phyloP scores from a whole-genome alignment of 345 rosid species.

The Populus davidiana region DNA sequence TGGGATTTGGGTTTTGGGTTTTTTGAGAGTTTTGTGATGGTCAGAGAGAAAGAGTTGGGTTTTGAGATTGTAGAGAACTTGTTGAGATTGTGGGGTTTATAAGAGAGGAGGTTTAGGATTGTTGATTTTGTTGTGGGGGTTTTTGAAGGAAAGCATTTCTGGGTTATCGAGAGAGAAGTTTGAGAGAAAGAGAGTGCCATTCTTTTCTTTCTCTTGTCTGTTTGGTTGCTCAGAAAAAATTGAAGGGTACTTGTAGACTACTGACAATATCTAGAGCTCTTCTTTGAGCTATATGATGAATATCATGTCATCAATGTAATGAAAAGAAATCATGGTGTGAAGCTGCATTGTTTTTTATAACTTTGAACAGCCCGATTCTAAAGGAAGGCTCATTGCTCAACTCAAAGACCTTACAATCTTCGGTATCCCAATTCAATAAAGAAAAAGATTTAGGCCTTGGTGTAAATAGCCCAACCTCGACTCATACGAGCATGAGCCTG shows the following conservation, averaged over 20 bases:
- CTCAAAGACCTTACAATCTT: too few relatives aligned
- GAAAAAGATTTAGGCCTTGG: too few relatives aligned
- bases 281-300: background rate
- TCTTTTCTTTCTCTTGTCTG: background rate
- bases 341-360: too few relatives aligned
- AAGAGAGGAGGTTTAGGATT: background rate
- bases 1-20: background rate
- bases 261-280: too few relatives aligned
- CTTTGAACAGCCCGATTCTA: too few relatives aligned
- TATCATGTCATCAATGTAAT: too few relatives aligned
- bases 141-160: background rate
- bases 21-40: background rate
- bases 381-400: too few relatives aligned
- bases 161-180: background rate
- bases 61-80: background rate
- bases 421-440: too few relatives aligned
- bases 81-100: background rate
- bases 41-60: background rate
- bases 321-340: too few relatives aligned
- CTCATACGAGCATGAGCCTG: too few relatives aligned
- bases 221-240: background rate
- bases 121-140: background rate
- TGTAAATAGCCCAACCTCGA: too few relatives aligned
- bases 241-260: background rate
- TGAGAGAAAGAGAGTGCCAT: constrained; percentile 2